Evolutionary conservation across 2,329 filamentous ascomycete species (phyloP).

Genomic region (Fusarium nanum): DNA sequence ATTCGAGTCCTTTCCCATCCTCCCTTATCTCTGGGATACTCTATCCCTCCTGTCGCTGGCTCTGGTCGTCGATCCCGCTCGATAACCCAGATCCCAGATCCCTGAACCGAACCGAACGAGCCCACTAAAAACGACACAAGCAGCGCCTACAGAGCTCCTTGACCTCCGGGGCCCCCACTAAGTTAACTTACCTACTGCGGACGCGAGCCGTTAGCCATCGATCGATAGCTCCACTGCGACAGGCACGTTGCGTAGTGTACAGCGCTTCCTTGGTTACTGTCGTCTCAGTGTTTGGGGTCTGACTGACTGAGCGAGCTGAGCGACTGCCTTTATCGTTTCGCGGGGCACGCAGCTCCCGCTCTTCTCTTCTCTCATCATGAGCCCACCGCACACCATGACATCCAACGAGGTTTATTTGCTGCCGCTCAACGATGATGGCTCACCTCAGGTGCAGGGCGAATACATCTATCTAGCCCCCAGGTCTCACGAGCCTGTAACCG

Average conservation of each 20-base stretch:
- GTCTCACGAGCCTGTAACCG: conserved; percentile 77
- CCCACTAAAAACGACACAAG: conserved; percentile 39
- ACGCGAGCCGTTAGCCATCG: conserved; percentile 40
- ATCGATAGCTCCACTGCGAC: conserved; percentile 36
- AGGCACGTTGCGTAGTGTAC: conserved; percentile 32
- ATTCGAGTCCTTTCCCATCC: conserved; percentile 17
- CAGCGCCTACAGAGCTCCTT: conserved; percentile 32
- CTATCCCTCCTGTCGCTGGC: conserved; percentile 16
- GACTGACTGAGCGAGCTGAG: conserved; percentile 13
- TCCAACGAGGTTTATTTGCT: conserved; percentile 85
- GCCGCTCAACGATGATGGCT: conserved; percentile 91
- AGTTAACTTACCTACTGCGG: conserved; percentile 30
- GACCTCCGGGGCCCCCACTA: conserved; percentile 23
- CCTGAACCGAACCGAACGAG: conserved; percentile 31
- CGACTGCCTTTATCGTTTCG: conserved; percentile 42
- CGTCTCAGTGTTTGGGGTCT: conserved; percentile 29
- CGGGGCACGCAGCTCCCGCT: conserved; percentile 46
- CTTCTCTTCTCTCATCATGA: conserved; percentile 60
- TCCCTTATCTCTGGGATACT: conserved; percentile 31
- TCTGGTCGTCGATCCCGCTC: conserved; percentile 39
- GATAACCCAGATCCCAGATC: conserved; percentile 42
- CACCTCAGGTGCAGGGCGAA: conserved; percentile 86
- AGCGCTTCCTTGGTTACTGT: conserved; percentile 40
- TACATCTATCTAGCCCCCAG: conserved; percentile 90
- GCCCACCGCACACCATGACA: conserved; percentile 68